These are phyloP conservation scores for Psidium friedrichsthalianum DNA, from an alignment of 345 rosid genomes.

Conservation along the genomic window DNA sequence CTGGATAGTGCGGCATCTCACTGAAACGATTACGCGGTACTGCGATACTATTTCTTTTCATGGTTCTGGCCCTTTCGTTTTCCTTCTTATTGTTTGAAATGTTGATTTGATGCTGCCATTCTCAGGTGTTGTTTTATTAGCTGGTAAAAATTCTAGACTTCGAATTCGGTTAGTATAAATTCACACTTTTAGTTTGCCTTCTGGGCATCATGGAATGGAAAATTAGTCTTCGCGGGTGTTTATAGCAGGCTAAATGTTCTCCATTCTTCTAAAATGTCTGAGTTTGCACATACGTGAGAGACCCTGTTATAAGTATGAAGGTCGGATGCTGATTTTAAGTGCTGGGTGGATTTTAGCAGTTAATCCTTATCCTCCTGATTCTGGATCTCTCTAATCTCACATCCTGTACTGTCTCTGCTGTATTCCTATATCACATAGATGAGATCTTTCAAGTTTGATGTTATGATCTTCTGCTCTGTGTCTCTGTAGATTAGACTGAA, in stretches of 20 bases:
- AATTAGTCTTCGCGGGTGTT: not conserved
- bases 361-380: not conserved
- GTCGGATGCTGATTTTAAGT: not conserved
- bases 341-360: not conserved
- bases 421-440: too few species aligned
- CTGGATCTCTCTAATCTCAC: not conserved
- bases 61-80: not conserved
- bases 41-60: not conserved
- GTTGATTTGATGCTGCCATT: not conserved
- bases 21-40: constrained; percentile 75
- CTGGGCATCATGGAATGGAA: not conserved
- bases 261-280: not conserved
- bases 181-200: not conserved
- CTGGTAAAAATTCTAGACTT: not conserved
- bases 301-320: not conserved
- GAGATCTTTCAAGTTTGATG: not conserved
- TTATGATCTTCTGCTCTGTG: not conserved
- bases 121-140: not conserved
- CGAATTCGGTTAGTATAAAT: not conserved
- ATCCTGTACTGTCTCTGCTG: not conserved
- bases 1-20: constrained; percentile 62
- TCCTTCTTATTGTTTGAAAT: not conserved
- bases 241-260: not conserved
- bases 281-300: not conserved
- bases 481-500: not conserved